Conservation (phyloP, 2,329 filamentous ascomycete species). For the Aspergillus pseudonomiae region DNA sequence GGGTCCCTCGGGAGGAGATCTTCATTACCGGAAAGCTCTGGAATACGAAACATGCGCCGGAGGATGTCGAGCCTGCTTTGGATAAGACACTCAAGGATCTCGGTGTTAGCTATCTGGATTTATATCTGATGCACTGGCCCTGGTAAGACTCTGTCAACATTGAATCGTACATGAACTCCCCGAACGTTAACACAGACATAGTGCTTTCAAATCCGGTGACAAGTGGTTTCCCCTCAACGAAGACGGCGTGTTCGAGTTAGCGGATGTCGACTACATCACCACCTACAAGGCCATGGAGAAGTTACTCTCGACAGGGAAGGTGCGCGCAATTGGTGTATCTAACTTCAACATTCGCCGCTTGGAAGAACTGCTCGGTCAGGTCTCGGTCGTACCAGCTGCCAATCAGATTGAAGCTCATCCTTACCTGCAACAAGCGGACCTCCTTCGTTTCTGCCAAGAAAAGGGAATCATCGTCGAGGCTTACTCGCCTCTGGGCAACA, state of each 20-base stretch:
- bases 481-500: slow-evolving; percentile 55
- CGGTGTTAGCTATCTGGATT: slow-evolving; percentile 67
- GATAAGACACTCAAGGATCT: slow-evolving; percentile 63
- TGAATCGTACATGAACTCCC: not conserved
- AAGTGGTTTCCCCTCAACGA: slow-evolving; percentile 29
- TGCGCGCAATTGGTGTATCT: slow-evolving; percentile 71
- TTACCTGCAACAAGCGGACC: slow-evolving; percentile 46
- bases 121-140: slow-evolving; percentile 68
- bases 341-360: slow-evolving; percentile 74
- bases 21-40: slow-evolving; percentile 81
- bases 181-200: not conserved
- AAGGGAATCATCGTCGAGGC: slow-evolving; percentile 61
- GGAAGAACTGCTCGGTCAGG: slow-evolving; percentile 69
- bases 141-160: slow-evolving; percentile 16
- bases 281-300: slow-evolving; percentile 64
- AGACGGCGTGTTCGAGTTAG: slow-evolving; percentile 25
- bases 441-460: slow-evolving; percentile 56
- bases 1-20: slow-evolving; percentile 66
- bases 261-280: slow-evolving; percentile 27
- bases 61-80: slow-evolving; percentile 66
- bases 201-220: slow-evolving; percentile 24
- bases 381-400: slow-evolving; percentile 68
- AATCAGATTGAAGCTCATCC: slow-evolving; percentile 61
- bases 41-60: slow-evolving; percentile 70
- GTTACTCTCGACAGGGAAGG: slow-evolving; percentile 59